phyloP scores from a whole-genome alignment of 2,329 filamentous ascomycete genomes.

The Talaromyces sp. region DNA sequence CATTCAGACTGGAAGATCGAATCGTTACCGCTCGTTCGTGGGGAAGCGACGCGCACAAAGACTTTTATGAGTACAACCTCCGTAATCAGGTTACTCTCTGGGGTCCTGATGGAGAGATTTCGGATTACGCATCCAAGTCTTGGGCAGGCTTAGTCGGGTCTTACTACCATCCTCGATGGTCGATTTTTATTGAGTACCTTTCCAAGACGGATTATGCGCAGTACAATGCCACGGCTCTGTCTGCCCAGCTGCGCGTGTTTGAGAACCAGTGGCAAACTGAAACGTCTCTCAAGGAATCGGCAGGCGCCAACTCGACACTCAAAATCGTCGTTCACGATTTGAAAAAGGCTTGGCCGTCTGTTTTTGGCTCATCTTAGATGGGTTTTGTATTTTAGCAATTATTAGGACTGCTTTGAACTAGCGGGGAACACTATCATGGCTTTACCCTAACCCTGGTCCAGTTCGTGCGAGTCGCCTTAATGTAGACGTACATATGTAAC shows the following conservation, averaged over 20 bases:
- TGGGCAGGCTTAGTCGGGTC: constrained; percentile 44
- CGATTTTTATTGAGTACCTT: constrained; percentile 42
- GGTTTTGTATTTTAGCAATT: background rate
- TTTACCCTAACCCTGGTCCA: too few relatives aligned
- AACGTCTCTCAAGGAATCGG: background rate
- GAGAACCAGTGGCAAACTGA: constrained; percentile 6
- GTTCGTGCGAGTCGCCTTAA: too few relatives aligned
- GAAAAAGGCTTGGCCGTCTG: background rate
- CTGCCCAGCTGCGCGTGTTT: constrained; percentile 1
- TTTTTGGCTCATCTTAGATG: background rate
- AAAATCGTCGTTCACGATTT: background rate
- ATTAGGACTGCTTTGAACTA: too few relatives aligned
- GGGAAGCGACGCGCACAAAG: constrained; percentile 16
- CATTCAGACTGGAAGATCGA: constrained; percentile 43
- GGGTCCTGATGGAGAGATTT: constrained; percentile 45
- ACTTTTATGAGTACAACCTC: constrained; percentile 43
- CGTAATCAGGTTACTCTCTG: constrained; percentile 49
- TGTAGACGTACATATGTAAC: too few relatives aligned
- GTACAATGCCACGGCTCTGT: constrained; percentile 16
- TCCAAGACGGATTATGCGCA: background rate
- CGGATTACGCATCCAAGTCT: constrained; percentile 46
- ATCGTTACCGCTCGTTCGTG: constrained; percentile 34
- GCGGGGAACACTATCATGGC: too few relatives aligned
- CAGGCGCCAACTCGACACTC: background rate
- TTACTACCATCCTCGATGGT: constrained; percentile 46